Conservation (phyloP, 495 filamentous ascomycete genomes). For the Stereocaulon alpinum region DNA sequence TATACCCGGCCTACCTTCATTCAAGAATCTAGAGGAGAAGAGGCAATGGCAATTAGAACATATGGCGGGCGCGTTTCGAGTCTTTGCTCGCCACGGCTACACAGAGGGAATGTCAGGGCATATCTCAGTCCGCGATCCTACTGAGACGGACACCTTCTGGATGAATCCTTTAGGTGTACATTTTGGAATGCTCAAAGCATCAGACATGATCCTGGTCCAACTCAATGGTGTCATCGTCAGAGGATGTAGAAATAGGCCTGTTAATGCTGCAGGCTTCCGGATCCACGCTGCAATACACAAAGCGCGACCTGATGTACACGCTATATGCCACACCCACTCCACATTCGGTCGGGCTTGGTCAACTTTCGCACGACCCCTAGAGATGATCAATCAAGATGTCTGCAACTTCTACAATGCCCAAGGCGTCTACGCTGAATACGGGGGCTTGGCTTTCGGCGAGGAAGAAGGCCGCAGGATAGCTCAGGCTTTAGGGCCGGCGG, state of each 20-base stretch:
- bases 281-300: constrained; percentile 50
- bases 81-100: constrained; percentile 27
- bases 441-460: constrained; percentile 42
- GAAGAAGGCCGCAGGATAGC: constrained; percentile 44
- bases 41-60: constrained; percentile 32
- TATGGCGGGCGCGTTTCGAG: constrained; percentile 33
- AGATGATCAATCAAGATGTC: constrained; percentile 48
- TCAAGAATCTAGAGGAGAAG: neutral
- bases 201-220: constrained; percentile 38
- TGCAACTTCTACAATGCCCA: constrained; percentile 42
- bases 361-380: constrained; percentile 37
- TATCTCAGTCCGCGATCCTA: constrained; percentile 29
- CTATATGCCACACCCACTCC: constrained; percentile 41
- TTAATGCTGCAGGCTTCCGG: constrained; percentile 60
- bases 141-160: constrained; percentile 25
- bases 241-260: constrained; percentile 33
- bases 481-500: constrained; percentile 32
- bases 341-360: constrained; percentile 40
- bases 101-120: constrained; percentile 29
- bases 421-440: constrained; percentile 44
- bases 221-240: constrained; percentile 38
- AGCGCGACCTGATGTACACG: constrained; percentile 40
- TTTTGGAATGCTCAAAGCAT: constrained; percentile 39
- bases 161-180: constrained; percentile 29
- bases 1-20: constrained; percentile 6